Conservation (phyloP, 768 basidiomycete genomes). For the Boletus subcaerulescens region DNA sequence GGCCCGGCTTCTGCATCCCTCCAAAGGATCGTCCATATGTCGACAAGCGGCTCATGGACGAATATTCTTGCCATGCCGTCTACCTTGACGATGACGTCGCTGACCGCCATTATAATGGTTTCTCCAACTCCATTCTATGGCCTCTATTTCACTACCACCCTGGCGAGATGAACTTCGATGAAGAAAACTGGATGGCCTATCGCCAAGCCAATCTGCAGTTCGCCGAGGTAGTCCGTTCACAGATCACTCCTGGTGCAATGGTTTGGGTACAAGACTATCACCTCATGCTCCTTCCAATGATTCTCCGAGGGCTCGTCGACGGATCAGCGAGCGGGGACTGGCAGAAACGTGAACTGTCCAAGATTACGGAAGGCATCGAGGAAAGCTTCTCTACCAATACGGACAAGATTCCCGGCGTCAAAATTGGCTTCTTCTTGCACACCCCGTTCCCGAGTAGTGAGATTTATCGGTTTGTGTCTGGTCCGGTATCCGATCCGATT, state of each 20-base stretch:
- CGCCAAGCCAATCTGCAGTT: slow-evolving; percentile 95
- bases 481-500: slow-evolving; percentile 13
- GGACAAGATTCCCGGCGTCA: slow-evolving; percentile 60
- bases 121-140: slow-evolving; percentile 99
- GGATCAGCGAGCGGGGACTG: slow-evolving; percentile 58
- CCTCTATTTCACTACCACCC: slow-evolving; percentile 99
- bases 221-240: slow-evolving; percentile 80
- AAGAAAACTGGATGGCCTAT: slow-evolving; percentile 97
- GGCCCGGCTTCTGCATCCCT: slow-evolving; percentile 94
- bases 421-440: slow-evolving; percentile 98
- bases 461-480: slow-evolving; percentile 79
- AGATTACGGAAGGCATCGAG: slow-evolving; percentile 71
- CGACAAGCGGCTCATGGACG: slow-evolving; percentile 88
- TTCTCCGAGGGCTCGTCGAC: slow-evolving; percentile 86
- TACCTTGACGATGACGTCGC: slow-evolving; percentile 98
- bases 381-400: slow-evolving; percentile 37
- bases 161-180: slow-evolving; percentile 99
- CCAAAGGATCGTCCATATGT: slow-evolving; percentile 86
- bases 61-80: slow-evolving; percentile 96
- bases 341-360: slow-evolving; percentile 58
- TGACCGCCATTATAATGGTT: slow-evolving; percentile 97
- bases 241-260: slow-evolving; percentile 84
- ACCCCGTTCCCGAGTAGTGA: slow-evolving; percentile 98
- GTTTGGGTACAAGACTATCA: slow-evolving; percentile 99
- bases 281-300: slow-evolving; percentile 96